These are phyloP conservation scores for Allium fistulosum DNA, from an alignment of 106 monocot genomes.

Conservation along the genomic window DNA sequence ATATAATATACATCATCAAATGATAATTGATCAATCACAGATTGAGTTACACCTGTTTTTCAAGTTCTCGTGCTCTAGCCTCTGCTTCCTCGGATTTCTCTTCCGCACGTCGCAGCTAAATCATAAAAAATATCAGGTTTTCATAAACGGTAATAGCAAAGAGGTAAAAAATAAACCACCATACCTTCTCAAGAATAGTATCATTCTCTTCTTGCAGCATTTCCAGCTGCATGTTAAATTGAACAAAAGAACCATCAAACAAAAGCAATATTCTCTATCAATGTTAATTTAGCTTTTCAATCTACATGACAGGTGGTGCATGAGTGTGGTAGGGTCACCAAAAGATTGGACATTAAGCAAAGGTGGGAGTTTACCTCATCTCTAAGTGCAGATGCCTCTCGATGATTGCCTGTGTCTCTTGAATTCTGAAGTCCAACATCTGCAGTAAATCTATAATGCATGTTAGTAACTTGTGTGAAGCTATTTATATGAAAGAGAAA, in stretches of 20 bases:
- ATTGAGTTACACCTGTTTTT: constrained; percentile 53
- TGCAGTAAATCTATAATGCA: constrained; percentile 46
- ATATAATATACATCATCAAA: too few species aligned
- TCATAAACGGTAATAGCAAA: background rate
- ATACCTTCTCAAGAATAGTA: constrained; percentile 69
- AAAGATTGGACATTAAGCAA: background rate
- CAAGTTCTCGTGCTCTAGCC: constrained; percentile 77
- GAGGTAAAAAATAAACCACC: background rate
- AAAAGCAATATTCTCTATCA: background rate
- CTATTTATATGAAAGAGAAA: too few species aligned
- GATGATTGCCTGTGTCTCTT: constrained; percentile 41
- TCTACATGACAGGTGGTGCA: background rate
- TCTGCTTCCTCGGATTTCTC: constrained; percentile 67
- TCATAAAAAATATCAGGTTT: background rate
- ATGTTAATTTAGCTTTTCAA: too few species aligned
- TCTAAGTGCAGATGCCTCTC: constrained; percentile 69
- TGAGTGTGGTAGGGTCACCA: background rate
- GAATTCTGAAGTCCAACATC: constrained; percentile 31
- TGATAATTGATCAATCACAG: too few species aligned
- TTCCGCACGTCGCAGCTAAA: constrained; percentile 64
- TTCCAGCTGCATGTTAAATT: constrained; percentile 61
- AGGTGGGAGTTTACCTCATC: constrained; percentile 61
- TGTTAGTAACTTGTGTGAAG: constrained; percentile 1
- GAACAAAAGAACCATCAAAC: background rate
- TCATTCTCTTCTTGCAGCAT: constrained; percentile 99